Conservation (phyloP, 306 rosid species). For the Cicer cuneatum region DNA sequence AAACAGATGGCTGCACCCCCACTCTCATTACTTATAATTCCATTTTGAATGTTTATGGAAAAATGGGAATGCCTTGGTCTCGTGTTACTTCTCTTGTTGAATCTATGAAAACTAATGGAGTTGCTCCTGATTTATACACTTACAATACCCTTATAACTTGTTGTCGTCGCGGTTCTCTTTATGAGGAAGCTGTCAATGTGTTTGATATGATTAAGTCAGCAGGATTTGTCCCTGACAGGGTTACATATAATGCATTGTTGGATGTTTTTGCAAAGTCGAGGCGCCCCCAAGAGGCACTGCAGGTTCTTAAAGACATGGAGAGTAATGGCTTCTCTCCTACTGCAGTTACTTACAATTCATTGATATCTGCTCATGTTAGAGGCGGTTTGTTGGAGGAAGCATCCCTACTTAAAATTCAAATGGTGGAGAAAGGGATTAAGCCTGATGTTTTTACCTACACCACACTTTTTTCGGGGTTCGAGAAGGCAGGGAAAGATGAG, state of each 20-base stretch:
- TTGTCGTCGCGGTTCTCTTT: conserved; percentile 78
- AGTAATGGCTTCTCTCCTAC: conserved; percentile 65
- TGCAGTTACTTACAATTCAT: conserved; percentile 72
- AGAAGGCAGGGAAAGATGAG: conserved; percentile 84
- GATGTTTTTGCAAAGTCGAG: conserved; percentile 95
- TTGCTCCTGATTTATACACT: conserved; percentile 82
- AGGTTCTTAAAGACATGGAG: conserved; percentile 85
- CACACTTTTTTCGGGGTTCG: conserved; percentile 84
- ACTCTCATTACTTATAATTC: conserved; percentile 81
- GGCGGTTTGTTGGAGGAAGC: conserved; percentile 87
- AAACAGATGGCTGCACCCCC: conserved; percentile 72
- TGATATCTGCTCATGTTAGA: conserved; percentile 82
- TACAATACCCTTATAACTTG: conserved; percentile 82
- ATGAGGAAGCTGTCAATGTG: conserved; percentile 65
- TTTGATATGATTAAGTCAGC: conserved; percentile 67
- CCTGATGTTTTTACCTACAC: conserved; percentile 91
- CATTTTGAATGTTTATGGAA: conserved; percentile 81
- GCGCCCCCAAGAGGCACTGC: conserved; percentile 77
- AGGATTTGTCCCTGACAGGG: conserved; percentile 76
- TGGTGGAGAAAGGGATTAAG: conserved; percentile 75
- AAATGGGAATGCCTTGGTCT: conserved; percentile 94
- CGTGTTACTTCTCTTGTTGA: conserved; percentile 58
- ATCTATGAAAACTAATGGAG: conserved; percentile 60
- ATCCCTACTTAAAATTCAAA: conserved; percentile 61
- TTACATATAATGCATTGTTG: conserved; percentile 78